Evolutionary conservation across 352 stramenopile genomes (phyloP).

Genomic region (Globisporangium heterothallicum): DNA sequence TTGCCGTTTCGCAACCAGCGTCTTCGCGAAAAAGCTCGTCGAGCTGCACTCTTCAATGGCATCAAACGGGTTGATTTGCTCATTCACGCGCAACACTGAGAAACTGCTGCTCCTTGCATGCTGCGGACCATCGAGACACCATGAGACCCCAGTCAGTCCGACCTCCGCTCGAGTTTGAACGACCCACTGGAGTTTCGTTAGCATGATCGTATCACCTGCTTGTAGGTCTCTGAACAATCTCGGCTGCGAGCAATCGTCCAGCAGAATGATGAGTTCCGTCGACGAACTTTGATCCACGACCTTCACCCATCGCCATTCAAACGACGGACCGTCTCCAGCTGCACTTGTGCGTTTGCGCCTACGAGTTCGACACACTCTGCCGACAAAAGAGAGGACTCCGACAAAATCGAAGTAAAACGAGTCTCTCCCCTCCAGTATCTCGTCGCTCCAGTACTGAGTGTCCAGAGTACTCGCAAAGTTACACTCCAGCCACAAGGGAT

Average conservation of each 20-base stretch:
- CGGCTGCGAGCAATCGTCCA: conserved; percentile 41
- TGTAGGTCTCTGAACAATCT: conserved; percentile 36
- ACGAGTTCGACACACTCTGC: conserved; percentile 29
- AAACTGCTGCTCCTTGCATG: conserved; percentile 40
- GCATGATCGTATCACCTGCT: conserved; percentile 43
- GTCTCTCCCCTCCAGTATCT: conserved; percentile 6
- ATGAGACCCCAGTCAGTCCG: too few species aligned
- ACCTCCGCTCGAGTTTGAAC: too few species aligned
- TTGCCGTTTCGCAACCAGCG: conserved; percentile 2
- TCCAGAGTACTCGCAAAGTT: conserved; percentile 35
- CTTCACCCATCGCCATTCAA: conserved; percentile 54
- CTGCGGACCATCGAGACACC: conserved; percentile 25
- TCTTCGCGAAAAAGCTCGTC: conserved; percentile 31
- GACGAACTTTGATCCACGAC: conserved; percentile 47
- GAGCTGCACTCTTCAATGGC: conserved; percentile 31
- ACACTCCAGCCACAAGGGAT: conserved; percentile 37
- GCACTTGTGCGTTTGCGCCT: conserved; percentile 19
- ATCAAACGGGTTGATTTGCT: conserved; percentile 27
- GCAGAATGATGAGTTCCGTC: conserved; percentile 37
- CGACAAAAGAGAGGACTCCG: conserved; percentile 49
- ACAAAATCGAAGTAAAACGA: conserved; percentile 60
- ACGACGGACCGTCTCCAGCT: conserved; percentile 1
- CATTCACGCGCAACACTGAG: conserved; percentile 33
- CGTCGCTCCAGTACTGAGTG: conserved; percentile 20
- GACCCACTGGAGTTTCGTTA: conserved; percentile 54